These are phyloP conservation scores for Citropsis articulata DNA, from an alignment of 345 rosid species.

Conservation along the genomic window DNA sequence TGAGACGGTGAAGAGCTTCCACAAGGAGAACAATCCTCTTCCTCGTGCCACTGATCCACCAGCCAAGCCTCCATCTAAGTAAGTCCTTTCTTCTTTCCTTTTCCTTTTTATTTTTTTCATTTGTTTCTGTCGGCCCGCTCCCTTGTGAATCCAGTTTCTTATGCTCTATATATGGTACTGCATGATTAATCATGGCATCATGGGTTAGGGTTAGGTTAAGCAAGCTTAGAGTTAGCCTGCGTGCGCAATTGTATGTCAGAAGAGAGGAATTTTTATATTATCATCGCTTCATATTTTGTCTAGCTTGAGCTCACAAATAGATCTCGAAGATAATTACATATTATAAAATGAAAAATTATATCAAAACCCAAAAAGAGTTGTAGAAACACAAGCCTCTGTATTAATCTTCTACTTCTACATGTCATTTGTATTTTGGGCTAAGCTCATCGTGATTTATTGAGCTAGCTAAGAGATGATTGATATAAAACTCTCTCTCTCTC, in stretches of 20 bases:
- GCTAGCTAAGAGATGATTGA: neutral
- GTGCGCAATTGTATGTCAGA: neutral
- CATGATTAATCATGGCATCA: neutral
- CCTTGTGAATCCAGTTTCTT: neutral
- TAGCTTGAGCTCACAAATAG: constrained; percentile 1
- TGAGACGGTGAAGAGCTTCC: constrained; percentile 12
- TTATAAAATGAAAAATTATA: neutral
- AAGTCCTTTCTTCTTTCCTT: constrained; percentile 3
- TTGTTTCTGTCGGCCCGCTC: neutral
- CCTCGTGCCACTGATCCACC: constrained; percentile 48
- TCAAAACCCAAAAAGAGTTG: neutral
- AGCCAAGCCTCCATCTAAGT: constrained; percentile 77
- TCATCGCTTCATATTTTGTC: neutral
- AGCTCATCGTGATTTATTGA: neutral
- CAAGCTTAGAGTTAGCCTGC: neutral
- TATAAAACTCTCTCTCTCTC: too few relatives aligned
- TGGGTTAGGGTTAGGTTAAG: neutral
- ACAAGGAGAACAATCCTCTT: constrained; percentile 31
- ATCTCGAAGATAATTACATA: neutral
- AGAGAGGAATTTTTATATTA: neutral
- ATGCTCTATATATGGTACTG: too few relatives aligned
- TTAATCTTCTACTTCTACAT: neutral
- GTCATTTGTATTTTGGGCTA: too few relatives aligned
- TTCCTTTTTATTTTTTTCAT: too few relatives aligned
- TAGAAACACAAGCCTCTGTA: neutral